A percentile compares a stretch with the other conserved stretches of the same genome.
Conservation (phyloP, 2,329 filamentous ascomycete genomes). For the Stagonosporopsis rhizophila region DNA sequence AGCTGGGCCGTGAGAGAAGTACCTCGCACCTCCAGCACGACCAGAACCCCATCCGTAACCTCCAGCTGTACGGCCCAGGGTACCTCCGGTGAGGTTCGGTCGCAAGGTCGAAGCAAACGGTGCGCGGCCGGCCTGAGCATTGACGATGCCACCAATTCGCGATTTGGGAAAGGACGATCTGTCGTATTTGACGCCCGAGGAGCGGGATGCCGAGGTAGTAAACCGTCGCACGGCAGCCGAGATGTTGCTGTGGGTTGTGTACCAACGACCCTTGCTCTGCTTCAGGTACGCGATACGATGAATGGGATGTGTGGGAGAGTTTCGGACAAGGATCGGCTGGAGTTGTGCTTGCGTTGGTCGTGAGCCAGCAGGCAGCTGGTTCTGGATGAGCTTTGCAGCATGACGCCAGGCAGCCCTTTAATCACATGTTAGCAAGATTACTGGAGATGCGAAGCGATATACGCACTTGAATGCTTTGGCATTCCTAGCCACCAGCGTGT, state of each 20-base stretch:
- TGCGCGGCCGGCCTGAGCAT: conserved; percentile 73
- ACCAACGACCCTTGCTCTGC: conserved; percentile 69
- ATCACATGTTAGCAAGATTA: conserved; percentile 24
- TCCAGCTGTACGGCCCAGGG: conserved; percentile 82
- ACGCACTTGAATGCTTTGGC: conserved; percentile 51
- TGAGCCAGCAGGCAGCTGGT: conserved; percentile 52
- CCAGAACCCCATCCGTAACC: conserved; percentile 83
- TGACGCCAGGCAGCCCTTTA: conserved; percentile 57
- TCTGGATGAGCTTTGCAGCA: conserved; percentile 55
- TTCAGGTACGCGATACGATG: conserved; percentile 68
- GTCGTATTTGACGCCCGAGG: conserved; percentile 54
- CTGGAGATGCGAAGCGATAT: background rate
- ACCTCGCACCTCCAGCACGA: conserved; percentile 74
- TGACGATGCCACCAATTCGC: conserved; percentile 62
- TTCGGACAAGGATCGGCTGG: conserved; percentile 66
- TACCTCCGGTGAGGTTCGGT: conserved; percentile 89
- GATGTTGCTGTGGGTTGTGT: conserved; percentile 62
- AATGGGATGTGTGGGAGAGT: conserved; percentile 64
- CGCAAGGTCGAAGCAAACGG: conserved; percentile 89
- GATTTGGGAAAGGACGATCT: conserved; percentile 64
- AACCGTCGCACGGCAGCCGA: conserved; percentile 58
- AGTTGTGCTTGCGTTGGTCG: conserved; percentile 58
- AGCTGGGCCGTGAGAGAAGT: conserved; percentile 88
- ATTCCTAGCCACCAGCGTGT: conserved; percentile 52
- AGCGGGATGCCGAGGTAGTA: conserved; percentile 55